A percentile compares a stretch with the other conserved stretches of the same genome.
Conservation (phyloP, 139 green algal species). For the Closterium sp. region DNA sequence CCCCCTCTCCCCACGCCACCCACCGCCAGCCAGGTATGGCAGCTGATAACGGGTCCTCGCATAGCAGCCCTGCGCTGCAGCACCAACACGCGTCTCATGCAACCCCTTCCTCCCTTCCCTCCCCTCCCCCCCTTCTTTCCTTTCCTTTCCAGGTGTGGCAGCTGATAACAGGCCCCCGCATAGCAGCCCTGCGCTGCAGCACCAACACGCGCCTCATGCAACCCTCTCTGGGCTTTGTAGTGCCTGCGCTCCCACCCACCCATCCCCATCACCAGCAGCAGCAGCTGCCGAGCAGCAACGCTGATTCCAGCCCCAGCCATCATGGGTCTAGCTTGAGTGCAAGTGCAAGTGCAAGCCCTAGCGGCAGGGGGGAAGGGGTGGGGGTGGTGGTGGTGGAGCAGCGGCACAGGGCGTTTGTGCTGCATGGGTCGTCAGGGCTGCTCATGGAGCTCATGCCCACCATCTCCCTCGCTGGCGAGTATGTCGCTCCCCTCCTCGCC, state of each 20-base stretch:
- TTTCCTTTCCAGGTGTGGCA: neutral
- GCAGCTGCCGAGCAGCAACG: too few species aligned
- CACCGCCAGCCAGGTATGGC: neutral
- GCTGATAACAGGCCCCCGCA: neutral
- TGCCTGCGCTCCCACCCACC: neutral
- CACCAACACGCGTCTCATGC: neutral
- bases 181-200: neutral
- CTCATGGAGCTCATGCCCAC: neutral
- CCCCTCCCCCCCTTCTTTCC: neutral
- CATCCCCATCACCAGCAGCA: too few species aligned
- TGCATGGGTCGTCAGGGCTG: neutral
- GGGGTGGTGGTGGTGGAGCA: neutral
- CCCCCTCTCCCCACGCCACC: neutral
- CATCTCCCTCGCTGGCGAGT: neutral
- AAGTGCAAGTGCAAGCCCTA: too few species aligned
- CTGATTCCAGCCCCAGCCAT: neutral
- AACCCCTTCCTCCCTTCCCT: neutral
- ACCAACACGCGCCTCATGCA: neutral
- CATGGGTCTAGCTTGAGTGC: too few species aligned
- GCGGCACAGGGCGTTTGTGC: neutral
- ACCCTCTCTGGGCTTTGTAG: neutral
- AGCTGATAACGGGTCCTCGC: neutral
- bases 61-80: neutral
- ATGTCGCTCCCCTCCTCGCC: neutral
- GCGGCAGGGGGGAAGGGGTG: neutral